phyloP scores from a whole-genome alignment of 441 rosid genomes.

The Aquilaria agallochum region DNA sequence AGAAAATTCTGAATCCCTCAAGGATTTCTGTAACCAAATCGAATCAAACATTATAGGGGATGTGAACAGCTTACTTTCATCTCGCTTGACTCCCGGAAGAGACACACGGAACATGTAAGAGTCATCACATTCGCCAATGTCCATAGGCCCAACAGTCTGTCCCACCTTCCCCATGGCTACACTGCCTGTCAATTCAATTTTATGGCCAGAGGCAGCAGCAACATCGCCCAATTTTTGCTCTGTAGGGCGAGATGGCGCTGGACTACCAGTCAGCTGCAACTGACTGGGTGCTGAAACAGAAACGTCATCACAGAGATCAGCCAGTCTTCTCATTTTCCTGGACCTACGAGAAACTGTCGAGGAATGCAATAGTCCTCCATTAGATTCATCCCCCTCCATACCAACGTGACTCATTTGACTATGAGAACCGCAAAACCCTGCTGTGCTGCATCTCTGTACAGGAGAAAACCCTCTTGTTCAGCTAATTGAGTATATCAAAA shows the following conservation, averaged over 20 bases:
- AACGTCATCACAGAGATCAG: too few relatives aligned
- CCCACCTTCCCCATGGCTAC: slow-evolving; percentile 70
- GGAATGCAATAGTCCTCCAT: too few relatives aligned
- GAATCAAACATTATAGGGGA: not conserved
- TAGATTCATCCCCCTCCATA: too few relatives aligned
- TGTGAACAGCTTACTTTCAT: slow-evolving; percentile 54
- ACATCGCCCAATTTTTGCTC: slow-evolving; percentile 35
- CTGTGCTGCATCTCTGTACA: too few relatives aligned
- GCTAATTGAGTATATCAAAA: too few relatives aligned
- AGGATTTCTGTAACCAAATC: too few relatives aligned
- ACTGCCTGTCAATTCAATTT: slow-evolving; percentile 61
- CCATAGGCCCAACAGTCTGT: slow-evolving; percentile 47
- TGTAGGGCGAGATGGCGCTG: slow-evolving; percentile 35
- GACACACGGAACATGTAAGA: slow-evolving; percentile 61
- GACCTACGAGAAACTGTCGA: too few relatives aligned
- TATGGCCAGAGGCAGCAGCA: slow-evolving; percentile 28
- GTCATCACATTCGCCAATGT: slow-evolving; percentile 60
- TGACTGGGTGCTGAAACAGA: not conserved
- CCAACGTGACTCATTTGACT: too few relatives aligned
- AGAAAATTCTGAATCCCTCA: too few relatives aligned
- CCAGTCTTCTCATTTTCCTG: too few relatives aligned
- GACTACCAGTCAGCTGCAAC: slow-evolving; percentile 5
- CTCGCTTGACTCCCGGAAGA: slow-evolving; percentile 79
- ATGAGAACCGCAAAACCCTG: too few relatives aligned
- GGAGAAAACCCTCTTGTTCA: too few relatives aligned